Evolutionary conservation across 176 grass and related monocot genomes (phyloP).

Genomic region (Chloris gayana): DNA sequence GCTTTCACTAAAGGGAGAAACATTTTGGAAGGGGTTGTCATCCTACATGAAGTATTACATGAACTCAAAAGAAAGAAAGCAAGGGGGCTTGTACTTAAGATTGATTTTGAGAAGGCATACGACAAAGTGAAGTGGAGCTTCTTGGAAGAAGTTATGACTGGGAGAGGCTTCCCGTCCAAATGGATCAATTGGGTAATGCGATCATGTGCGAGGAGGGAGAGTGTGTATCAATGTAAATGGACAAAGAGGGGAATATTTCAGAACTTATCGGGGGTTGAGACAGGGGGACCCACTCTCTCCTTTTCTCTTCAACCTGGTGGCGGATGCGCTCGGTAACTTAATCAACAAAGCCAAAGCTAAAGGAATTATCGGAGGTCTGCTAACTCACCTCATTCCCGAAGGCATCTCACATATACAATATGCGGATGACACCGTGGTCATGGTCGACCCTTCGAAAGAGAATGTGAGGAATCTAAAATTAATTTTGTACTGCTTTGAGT

Average conservation of each 20-base stretch:
- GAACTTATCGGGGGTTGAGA: background rate
- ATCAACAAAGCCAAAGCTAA: background rate
- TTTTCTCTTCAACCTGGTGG: no score
- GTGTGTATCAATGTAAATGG: background rate
- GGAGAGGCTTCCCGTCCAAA: no score
- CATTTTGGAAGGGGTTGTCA: no score
- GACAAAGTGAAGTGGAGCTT: no score
- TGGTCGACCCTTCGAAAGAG: background rate
- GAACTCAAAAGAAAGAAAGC: no score
- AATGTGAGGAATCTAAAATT: background rate
- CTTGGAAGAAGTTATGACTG: no score
- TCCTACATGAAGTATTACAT: no score
- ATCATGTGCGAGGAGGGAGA: no score
- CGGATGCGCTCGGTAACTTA: background rate
- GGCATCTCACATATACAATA: background rate
- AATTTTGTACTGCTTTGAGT: background rate
- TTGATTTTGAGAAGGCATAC: no score
- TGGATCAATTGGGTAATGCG: no score
- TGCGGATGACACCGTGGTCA: background rate
- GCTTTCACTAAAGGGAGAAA: no score
- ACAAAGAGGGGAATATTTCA: background rate
- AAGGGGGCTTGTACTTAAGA: no score
- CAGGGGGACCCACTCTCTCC: background rate
- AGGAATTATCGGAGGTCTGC: background rate
- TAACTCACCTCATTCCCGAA: background rate